Evolutionary conservation across 257 asterid species (phyloP).

Genomic region (Solanum pinnatisectum): DNA sequence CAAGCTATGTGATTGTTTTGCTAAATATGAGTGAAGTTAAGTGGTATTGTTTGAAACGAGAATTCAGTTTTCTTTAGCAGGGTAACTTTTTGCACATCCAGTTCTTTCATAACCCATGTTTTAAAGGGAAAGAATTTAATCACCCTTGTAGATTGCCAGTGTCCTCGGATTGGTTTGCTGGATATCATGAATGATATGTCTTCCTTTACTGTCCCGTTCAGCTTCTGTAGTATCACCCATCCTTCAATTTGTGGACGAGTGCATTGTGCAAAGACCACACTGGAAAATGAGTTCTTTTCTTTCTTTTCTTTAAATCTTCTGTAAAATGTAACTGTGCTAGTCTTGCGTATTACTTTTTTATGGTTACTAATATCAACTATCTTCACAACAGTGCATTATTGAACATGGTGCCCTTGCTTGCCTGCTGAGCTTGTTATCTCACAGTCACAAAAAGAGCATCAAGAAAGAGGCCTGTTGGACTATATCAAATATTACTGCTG

Average conservation of each 20-base stretch:
- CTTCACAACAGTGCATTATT: slow-evolving; percentile 47
- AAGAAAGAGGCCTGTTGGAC: slow-evolving; percentile 98
- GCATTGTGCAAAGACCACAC: neutral
- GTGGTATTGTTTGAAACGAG: neutral
- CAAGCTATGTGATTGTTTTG: neutral
- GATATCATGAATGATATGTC: neutral
- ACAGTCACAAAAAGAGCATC: slow-evolving; percentile 88
- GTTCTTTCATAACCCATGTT: neutral
- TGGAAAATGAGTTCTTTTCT: neutral
- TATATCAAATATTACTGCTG: slow-evolving; percentile 88
- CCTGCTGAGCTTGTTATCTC: slow-evolving; percentile 63
- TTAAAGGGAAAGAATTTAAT: neutral
- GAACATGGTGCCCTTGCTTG: slow-evolving; percentile 73
- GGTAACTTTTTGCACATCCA: neutral
- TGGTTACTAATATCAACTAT: neutral
- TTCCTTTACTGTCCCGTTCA: neutral
- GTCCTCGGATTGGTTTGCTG: neutral
- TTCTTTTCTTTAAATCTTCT: neutral
- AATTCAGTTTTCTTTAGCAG: neutral
- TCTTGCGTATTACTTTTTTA: neutral
- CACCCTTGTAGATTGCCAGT: neutral
- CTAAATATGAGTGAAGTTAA: neutral
- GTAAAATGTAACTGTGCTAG: neutral
- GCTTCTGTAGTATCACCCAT: neutral
- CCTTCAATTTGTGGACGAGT: neutral